Base-by-base conservation (phyloP, 1,139 yeast genomes). In the Protomyces inundatus region DNA sequence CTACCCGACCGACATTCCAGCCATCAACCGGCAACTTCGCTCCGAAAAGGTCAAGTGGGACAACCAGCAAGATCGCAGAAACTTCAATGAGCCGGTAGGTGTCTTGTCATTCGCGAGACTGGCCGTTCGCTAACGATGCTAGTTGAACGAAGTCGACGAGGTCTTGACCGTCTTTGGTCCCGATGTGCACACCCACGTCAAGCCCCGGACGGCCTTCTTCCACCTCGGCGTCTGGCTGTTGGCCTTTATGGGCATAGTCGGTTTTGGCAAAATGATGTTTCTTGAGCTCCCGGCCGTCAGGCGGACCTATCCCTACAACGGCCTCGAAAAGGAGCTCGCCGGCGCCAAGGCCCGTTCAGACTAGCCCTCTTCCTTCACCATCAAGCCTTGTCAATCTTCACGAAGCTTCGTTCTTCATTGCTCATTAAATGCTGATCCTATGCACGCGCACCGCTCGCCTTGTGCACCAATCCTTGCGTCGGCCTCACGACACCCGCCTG, bases 101-200 rank as follows among this genome's bases (percentile, higher is more conserved):
- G 23, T 9, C 3, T 23, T 9, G 9, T 45, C 12, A n/a, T 23
- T 55, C n/a, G 34, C 14, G 40, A 36, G 33, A 4, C 14, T 46
- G 14, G 45, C n/a, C 4, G 14, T 23, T 23, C 2, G 32, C 23
- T 14, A n/a, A 14, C 9, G 6, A 9, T 14, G 48, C 9, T 46
- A 70, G 53, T 75, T 87, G 67, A 83, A 85, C 72, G 84, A 84
- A 64, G 83, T 85, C 69, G 88, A 85, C 69, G 96, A 89, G 72
- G 77, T 82, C 73, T 80, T 85, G 72, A 93, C 89, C 73, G 82
- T 88, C 80, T 89, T 96, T 96, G 84, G 96, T 10, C 95, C 96
- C 23, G 95, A 88, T 72, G 82, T 85, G 72, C 85, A 80, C 74
- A 84, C 84, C 71, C 74, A 79, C 57, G 87, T 84, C 54, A 77